A percentile compares a stretch with the other conserved stretches of the same genome.
These are phyloP conservation scores for Logfia minima DNA, from an alignment of 129 eudicot species.

Conservation along the genomic window DNA sequence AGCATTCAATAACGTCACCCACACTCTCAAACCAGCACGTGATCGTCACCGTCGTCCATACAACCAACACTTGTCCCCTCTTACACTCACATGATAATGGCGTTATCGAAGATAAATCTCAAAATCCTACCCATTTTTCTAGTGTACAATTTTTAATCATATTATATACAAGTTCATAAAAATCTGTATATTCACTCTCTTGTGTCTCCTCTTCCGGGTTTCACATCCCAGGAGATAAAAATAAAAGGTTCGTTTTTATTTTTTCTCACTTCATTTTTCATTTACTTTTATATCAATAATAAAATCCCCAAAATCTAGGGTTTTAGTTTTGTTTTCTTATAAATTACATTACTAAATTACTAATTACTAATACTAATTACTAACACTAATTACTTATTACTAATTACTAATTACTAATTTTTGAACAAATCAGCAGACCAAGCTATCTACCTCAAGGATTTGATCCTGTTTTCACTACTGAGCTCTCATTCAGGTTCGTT, in stretches of 20 bases:
- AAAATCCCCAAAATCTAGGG: constrained; percentile 37
- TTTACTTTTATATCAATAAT: too few species aligned
- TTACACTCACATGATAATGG: constrained; percentile 15
- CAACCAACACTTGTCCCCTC: background rate
- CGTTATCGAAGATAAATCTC: constrained; percentile 18
- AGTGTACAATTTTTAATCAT: too few species aligned
- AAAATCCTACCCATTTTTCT: background rate
- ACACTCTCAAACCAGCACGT: constrained; percentile 14
- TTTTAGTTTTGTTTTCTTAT: background rate
- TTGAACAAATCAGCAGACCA: constrained; percentile 18
- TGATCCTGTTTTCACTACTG: constrained; percentile 14
- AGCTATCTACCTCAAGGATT: constrained; percentile 8
- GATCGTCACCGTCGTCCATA: background rate
- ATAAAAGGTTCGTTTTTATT: constrained; percentile 37
- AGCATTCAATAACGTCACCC: background rate
- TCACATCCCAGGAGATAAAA: constrained; percentile 19
- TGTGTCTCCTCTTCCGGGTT: too few species aligned
- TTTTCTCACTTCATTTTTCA: background rate
- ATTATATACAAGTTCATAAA: too few species aligned
- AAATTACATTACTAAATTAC: background rate
- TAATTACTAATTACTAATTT: background rate
- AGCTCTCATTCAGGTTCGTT: constrained; percentile 34
- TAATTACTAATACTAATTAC: too few species aligned
- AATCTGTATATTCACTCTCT: too few species aligned
- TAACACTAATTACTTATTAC: background rate